Base-by-base conservation (phyloP, 202 grass and related monocot genomes). In the Sporobolus alterniflorus region DNA sequence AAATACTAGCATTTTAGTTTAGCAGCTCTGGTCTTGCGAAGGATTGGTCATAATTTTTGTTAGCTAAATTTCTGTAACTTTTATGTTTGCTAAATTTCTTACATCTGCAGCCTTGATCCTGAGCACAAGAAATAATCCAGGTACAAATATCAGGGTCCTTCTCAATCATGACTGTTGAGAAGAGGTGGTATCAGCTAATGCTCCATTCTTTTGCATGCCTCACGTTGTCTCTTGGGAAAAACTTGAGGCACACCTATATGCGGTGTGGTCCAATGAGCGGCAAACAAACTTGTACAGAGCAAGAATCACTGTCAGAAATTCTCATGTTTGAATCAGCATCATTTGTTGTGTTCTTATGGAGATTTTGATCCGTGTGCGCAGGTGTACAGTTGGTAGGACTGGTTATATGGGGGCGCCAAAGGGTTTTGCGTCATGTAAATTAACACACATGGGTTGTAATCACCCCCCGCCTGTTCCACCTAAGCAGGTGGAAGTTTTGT, bases 51-150 rank as follows among this genome's bases (percentile, higher is more conserved):
- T 73, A 11, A 14, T 42, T 30, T 52, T 12, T 39, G 24, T 85
- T 84, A 3, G 46, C n/a, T 26, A 48, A 12, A 68, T 70, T n/a
- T n/a, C n/a, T n/a, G n/a, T n/a, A n/a, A n/a, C n/a, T n/a, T 43
- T 56, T 80, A 16, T 79, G 21, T 70, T 72, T 41, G 51, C 34
- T 51, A n/a, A 76, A 63, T 29, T 69, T 64, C 2, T 84, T 71
- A 70, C 55, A 66, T 65, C 60, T 79, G 72, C 89, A 99, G 93
- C 78, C 89, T 99, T 56, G 96, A 99, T 96, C 96, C 96, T 90
- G 93, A 96, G 49, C 93, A 80, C 80, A 99, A 96, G 83, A 99
- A 85, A 87, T 93, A 96, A 89, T 99, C 96, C 4, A 84, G 83
- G 66, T 92, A 89, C 73, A 99, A 99, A 87, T 99, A 99, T 74